Evolutionary conservation across 371 early-diverging fungal genomes (phyloP).

Genomic region (Mucor indicus): DNA sequence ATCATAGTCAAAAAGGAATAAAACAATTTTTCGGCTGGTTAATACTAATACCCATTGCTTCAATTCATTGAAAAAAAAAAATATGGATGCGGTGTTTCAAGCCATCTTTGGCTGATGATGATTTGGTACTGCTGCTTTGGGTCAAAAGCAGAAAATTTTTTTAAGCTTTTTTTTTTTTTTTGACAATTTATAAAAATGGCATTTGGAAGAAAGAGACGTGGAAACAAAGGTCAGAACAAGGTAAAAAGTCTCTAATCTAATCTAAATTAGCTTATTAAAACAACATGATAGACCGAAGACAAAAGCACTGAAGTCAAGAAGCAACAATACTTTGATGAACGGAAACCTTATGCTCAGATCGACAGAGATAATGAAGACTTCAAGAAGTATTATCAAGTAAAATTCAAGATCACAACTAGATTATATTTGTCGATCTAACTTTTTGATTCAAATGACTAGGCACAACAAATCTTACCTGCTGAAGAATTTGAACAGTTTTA

Average conservation of each 20-base stretch:
- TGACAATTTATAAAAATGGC: slow-evolving; percentile 2
- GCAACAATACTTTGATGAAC: slow-evolving; percentile 22
- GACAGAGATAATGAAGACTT: slow-evolving; percentile 65
- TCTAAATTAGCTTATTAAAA: too few species aligned
- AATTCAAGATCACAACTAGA: too few species aligned
- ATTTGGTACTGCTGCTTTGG: too few species aligned
- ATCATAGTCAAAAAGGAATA: too few species aligned
- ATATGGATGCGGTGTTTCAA: too few species aligned
- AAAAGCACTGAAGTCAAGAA: neutral
- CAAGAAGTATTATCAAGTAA: slow-evolving; percentile 75
- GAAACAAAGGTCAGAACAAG: slow-evolving; percentile 8
- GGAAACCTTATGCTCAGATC: slow-evolving; percentile 34
- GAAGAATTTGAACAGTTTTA: slow-evolving; percentile 82
- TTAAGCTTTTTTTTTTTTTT: too few species aligned
- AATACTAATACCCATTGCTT: too few species aligned
- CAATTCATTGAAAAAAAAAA: too few species aligned
- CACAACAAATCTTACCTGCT: slow-evolving; percentile 77
- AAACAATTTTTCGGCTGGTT: too few species aligned
- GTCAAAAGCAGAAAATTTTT: too few species aligned
- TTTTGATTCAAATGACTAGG: slow-evolving; percentile 10
- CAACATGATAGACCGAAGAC: too few species aligned
- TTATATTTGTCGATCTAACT: neutral
- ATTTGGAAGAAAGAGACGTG: slow-evolving; percentile 16
- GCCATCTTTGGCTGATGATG: too few species aligned
- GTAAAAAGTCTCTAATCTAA: neutral